These are phyloP conservation scores for Clavariopsis aquatica DNA, from an alignment of 495 filamentous ascomycete genomes.

Conservation along the genomic window DNA sequence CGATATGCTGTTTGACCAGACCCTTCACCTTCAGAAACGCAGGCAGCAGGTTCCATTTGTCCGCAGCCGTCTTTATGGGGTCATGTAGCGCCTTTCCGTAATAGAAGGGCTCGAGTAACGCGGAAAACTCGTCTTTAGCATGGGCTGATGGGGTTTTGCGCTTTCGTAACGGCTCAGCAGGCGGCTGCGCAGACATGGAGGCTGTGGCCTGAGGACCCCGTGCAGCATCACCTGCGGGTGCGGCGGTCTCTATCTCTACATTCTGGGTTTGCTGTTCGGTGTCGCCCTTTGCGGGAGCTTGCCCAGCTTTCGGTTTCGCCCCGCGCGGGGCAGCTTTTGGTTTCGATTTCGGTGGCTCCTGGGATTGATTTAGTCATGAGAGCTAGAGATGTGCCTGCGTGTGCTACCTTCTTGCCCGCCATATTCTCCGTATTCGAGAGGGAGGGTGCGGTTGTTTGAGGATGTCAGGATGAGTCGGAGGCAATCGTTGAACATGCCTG, in stretches of 20 bases:
- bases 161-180: constrained; percentile 6
- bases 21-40: constrained; percentile 98
- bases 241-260: not conserved
- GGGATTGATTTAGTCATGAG: not conserved
- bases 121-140: constrained; percentile 62
- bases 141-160: constrained; percentile 11
- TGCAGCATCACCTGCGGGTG: not conserved
- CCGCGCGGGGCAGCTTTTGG: constrained; percentile 26
- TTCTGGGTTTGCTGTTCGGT: not conserved
- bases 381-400: not conserved
- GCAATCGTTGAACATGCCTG: not conserved
- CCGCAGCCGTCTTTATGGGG: constrained; percentile 82
- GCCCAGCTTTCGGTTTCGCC: constrained; percentile 10
- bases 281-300: constrained; percentile 3
- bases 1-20: constrained; percentile 94
- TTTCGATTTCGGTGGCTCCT: constrained; percentile 3
- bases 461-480: not conserved
- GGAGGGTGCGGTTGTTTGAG: not conserved
- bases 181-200: not conserved
- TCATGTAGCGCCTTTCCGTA: constrained; percentile 91
- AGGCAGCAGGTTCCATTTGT: constrained; percentile 95
- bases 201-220: not conserved
- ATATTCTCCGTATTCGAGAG: not conserved
- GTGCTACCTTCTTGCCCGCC: not conserved
- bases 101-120: constrained; percentile 91